These are phyloP conservation scores for Pichia exigua DNA, from an alignment of 805 yeast species.

Conservation along the genomic window DNA sequence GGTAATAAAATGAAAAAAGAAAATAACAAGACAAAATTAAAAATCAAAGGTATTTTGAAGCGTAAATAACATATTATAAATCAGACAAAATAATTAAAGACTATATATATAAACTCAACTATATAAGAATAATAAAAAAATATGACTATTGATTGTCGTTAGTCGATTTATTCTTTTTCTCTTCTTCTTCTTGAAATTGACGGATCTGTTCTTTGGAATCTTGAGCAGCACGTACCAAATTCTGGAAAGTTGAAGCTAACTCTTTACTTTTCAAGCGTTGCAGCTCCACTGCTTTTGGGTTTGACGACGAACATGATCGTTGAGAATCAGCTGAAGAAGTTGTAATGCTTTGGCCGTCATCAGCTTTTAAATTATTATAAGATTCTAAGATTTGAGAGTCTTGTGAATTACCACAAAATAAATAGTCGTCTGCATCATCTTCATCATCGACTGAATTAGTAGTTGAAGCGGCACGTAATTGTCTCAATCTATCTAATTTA, in stretches of 20 bases:
- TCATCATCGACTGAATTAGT: conserved; percentile 5
- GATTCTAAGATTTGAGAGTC: conserved; percentile 36
- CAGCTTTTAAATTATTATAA: conserved; percentile 14
- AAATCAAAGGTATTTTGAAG: background rate
- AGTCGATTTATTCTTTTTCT: background rate
- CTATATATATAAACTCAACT: background rate
- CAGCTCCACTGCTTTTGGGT: background rate
- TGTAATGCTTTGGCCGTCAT: background rate
- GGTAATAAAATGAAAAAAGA: conserved; percentile 3
- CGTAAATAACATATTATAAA: background rate
- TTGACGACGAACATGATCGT: background rate
- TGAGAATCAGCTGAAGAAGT: background rate
- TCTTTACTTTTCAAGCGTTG: conserved; percentile 18
- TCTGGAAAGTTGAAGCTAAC: conserved; percentile 25
- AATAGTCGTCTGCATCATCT: conserved; percentile 27
- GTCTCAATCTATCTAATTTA: conserved; percentile 63
- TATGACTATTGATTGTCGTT: background rate
- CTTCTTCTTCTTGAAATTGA: conserved; percentile 20
- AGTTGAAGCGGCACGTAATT: conserved; percentile 49
- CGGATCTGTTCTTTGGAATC: conserved; percentile 25
- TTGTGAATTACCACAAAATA: conserved; percentile 28
- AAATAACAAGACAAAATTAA: conserved; percentile 1
- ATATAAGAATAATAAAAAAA: background rate
- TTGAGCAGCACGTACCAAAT: conserved; percentile 26
- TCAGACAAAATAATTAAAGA: background rate